phyloP scores from a whole-genome alignment of 768 basidiomycete species.

The Lanmaoa rubissima region DNA sequence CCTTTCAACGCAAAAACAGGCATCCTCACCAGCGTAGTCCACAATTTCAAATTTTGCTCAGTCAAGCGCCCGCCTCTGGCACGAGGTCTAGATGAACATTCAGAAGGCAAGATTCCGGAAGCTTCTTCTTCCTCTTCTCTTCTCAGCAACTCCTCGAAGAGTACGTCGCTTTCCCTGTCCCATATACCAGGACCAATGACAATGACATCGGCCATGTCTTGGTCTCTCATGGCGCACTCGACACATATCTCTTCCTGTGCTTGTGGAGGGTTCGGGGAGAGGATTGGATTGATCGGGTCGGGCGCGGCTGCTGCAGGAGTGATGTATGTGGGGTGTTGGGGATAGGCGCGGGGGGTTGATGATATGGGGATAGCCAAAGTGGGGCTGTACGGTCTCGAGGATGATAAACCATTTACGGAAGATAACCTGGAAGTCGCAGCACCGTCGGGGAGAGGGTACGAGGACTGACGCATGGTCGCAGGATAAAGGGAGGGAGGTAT shows the following conservation, averaged over 20 bases:
- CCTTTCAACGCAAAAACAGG: neutral
- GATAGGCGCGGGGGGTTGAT: conserved; percentile 60
- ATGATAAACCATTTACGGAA: conserved; percentile 56
- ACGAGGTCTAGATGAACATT: conserved; percentile 56
- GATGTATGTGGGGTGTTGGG: conserved; percentile 78
- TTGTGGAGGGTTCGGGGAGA: conserved; percentile 50
- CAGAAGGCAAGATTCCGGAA: conserved; percentile 45
- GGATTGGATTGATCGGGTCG: conserved; percentile 60
- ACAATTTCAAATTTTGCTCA: conserved; percentile 77
- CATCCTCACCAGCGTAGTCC: conserved; percentile 67
- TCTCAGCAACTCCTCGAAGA: conserved; percentile 72
- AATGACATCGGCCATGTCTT: conserved; percentile 96
- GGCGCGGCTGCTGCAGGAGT: conserved; percentile 50
- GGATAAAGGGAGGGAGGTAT: conserved; percentile 37
- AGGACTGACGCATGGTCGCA: conserved; percentile 46
- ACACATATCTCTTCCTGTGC: conserved; percentile 84
- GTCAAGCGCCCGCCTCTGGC: conserved; percentile 68
- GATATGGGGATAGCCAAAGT: conserved; percentile 53
- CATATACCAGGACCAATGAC: conserved; percentile 85
- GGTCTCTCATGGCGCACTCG: conserved; percentile 98
- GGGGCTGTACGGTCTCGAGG: conserved; percentile 47
- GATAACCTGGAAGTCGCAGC: conserved; percentile 35
- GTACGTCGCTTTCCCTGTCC: conserved; percentile 86
- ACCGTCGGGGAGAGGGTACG: conserved; percentile 39
- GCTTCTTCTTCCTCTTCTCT: conserved; percentile 71